These are phyloP conservation scores for Cudoniella acicularis DNA, from an alignment of 495 filamentous ascomycete genomes.

Conservation along the genomic window DNA sequence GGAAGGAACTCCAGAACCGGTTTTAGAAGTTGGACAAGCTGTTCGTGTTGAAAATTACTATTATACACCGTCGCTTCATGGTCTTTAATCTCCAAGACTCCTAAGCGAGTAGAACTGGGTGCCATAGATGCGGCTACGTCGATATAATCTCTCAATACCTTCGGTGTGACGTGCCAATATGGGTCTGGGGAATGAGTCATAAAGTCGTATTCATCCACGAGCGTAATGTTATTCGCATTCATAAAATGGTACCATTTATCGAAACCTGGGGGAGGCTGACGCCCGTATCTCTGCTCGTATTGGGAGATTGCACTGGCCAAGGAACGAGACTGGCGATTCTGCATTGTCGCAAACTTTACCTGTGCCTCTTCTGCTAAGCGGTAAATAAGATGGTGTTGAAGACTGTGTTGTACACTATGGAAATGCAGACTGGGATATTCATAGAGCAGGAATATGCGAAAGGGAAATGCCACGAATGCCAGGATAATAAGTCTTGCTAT, in stretches of 20 bases:
- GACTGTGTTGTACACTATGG: no score
- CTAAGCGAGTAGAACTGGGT: neutral
- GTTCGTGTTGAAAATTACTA: neutral
- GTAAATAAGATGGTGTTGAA: neutral
- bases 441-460: neutral
- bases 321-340: constrained; percentile 8
- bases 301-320: constrained; percentile 52
- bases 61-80: neutral
- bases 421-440: neutral
- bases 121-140: neutral
- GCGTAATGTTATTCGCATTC: constrained; percentile 66
- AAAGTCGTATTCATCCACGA: constrained; percentile 49
- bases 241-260: constrained; percentile 76
- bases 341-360: neutral
- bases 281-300: constrained; percentile 53
- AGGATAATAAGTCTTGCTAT: no score
- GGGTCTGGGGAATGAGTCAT: neutral
- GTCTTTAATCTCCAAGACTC: neutral
- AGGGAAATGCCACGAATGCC: neutral
- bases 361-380: neutral
- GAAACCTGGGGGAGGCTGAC: constrained; percentile 60
- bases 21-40: neutral
- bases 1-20: constrained; percentile 1
- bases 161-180: constrained; percentile 5
- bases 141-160: neutral